These are phyloP conservation scores for Amanita exitialis DNA, from an alignment of 768 basidiomycete species.

Conservation along the genomic window DNA sequence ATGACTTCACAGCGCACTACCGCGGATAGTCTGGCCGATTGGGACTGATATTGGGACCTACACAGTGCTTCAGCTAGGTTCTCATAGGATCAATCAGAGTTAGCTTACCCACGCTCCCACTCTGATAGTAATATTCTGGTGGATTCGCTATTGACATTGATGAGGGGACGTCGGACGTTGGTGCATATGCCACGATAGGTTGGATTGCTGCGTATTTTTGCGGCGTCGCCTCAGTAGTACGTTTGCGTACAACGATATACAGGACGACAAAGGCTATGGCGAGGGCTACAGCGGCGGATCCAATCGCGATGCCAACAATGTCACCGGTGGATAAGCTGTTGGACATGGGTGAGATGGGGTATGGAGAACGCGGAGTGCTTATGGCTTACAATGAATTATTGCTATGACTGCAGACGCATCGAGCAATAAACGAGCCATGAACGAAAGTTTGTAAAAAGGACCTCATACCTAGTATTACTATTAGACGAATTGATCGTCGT, in stretches of 20 bases:
- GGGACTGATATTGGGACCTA: too few relatives aligned
- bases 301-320: slow-evolving; percentile 1
- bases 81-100: too few relatives aligned
- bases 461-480: too few relatives aligned
- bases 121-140: too few relatives aligned
- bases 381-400: neutral
- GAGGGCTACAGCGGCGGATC: neutral
- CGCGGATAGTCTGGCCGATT: too few relatives aligned
- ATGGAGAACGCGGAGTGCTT: neutral
- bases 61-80: too few relatives aligned
- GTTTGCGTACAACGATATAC: neutral
- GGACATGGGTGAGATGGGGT: neutral
- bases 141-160: neutral
- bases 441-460: too few relatives aligned
- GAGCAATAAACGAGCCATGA: too few relatives aligned
- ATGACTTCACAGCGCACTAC: too few relatives aligned
- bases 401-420: neutral
- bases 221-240: neutral
- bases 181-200: neutral
- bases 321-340: slow-evolving; percentile 2
- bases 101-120: too few relatives aligned
- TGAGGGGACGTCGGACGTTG: neutral
- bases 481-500: too few relatives aligned
- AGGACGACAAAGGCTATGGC: neutral
- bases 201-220: neutral